Evolutionary conservation across 805 yeast species (phyloP), one percentile per base, ranked within the genome.

Genomic region (Starmerella floris): DNA sequence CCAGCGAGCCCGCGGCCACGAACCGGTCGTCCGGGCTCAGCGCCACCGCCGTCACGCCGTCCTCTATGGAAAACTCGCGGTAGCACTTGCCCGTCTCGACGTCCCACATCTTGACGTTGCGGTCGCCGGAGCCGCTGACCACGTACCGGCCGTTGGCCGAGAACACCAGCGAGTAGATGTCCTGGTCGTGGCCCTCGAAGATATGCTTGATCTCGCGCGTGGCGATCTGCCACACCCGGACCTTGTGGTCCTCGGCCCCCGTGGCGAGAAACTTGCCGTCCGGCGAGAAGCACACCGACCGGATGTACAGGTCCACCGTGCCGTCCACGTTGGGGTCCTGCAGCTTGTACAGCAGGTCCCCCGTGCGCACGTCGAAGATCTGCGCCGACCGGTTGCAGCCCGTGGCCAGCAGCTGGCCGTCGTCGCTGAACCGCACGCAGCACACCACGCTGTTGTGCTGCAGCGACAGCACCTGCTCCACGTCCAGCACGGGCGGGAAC

Each of bases 1-100:
- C 98, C 51, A 88, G 73, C 28, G 94, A 82, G 39, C 98, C 98
- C 16, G 96, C 97, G 31, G 96, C 97, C 55, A 91, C 84, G 55
- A 77, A 74, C 54, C 79, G 76, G 31, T 96, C 95, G 62, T 88
- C 94, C 39, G 96, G 96, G 8, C 95, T 83, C 33, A 88, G 88
- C 19, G 96, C 95, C 36, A 88, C 96, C 0, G 98, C 88, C 43
- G 98, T 88, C 41, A 88, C 97, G 54, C 98, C 98, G 61, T 88
- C 97, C 64, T 88, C 96, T 55, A 88, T 87, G 16, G 85, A 75
- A 51, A 88, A 69, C 37, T 95, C 85, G 57, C 85, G 70, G 20
- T 85, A 77, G 61, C 95, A 83, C 65, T 83, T 85, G 21, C 94
- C 91, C 31, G 84, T 73, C 54, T 82, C 76, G 59, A 87, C 73